A percentile compares a stretch with the other conserved stretches of the same genome.
phyloP scores from a whole-genome alignment of 1,284 basidiomycete species.

The Tilletia horrida region DNA sequence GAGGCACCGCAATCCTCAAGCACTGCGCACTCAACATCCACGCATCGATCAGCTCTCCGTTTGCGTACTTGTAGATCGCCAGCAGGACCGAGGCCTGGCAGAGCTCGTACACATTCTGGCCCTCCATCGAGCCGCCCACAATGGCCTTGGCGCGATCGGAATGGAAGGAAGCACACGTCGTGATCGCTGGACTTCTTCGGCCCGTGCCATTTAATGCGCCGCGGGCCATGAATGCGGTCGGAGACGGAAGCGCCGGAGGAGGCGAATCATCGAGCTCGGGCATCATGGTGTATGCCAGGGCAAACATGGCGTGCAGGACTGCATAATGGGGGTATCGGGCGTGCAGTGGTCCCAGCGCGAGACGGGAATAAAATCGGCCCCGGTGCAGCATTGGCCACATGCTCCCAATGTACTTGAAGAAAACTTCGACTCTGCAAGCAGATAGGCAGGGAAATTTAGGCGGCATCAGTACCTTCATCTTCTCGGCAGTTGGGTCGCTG shows the following conservation, averaged over 20 bases:
- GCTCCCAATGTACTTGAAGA: constrained; percentile 12
- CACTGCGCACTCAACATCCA: constrained; percentile 29
- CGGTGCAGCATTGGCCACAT: constrained; percentile 16
- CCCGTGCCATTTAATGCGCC: constrained; percentile 10
- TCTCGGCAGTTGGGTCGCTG: background rate
- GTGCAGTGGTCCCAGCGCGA: constrained; percentile 34
- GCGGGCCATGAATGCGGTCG: background rate
- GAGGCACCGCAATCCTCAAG: constrained; percentile 5
- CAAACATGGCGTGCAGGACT: constrained; percentile 41
- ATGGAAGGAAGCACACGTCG: constrained; percentile 25
- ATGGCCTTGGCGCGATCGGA: constrained; percentile 32
- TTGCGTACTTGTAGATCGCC: constrained; percentile 35
- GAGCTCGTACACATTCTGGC: constrained; percentile 33
- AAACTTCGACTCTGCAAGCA: background rate
- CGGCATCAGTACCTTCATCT: background rate
- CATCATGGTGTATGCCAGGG: constrained; percentile 20
- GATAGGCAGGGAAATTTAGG: background rate
- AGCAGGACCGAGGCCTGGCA: constrained; percentile 33
- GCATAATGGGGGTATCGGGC: constrained; percentile 36
- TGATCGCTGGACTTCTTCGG: background rate
- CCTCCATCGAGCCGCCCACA: constrained; percentile 20
- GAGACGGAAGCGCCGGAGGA: background rate
- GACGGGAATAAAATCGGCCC: constrained; percentile 2
- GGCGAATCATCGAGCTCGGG: background rate
- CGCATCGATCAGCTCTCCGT: constrained; percentile 38